Evolutionary conservation across 2,329 filamentous ascomycete genomes (phyloP), one percentile per base, ranked within the genome.

Genomic region (Volutella citrinella): DNA sequence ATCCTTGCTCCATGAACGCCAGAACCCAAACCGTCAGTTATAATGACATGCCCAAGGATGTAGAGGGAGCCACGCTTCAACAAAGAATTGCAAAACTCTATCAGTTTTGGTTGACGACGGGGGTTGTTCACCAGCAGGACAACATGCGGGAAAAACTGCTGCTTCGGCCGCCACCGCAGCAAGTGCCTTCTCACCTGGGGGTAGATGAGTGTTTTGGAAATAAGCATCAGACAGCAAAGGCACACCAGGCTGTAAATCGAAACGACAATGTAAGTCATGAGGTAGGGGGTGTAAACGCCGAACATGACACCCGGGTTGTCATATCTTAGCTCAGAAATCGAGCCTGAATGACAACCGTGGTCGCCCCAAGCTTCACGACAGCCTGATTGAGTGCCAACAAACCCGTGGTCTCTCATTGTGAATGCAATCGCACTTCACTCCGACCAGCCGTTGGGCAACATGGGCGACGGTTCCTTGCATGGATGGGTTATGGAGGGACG

Each of bases 111-210:
- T 55, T 93, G 86, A 6, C 75, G 76, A n/a, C 88, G 75, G 5
- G 87, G 84, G 50, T 93, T 79, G 54, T 91, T 93, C 45, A 93
- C 79, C 33, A 95, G 76, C 0, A 95, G 70, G 29, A 95, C 76
- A 26, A 95, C 90, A 46, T 94, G 88, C 1, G 88, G 88, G 57
- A 94, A 95, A 54, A 95, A 95, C 60, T 95, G 89, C 55, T 95
- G 88, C 51, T 95, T 88, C 21, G 87, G 87, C 30, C 80, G 82
- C 19, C 95, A 67, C n/a, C 87, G 79, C 19, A 95, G 68, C 19
- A 95, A 64, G 53, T 95, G 94, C 52, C 95, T 95, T 40, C 88
- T 77, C 11, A 94, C 87, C 64, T 95, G 88, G 42, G 78, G 45
- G 53, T 94, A 95, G 32, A 95, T 94, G 41, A 95, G 21, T 84